Percentiles rank a stretch among this genome's conserved stretches.
These are phyloP conservation scores for Globisporangium uncinulatum DNA, from an alignment of 352 stramenopile species.

Conservation along the genomic window DNA sequence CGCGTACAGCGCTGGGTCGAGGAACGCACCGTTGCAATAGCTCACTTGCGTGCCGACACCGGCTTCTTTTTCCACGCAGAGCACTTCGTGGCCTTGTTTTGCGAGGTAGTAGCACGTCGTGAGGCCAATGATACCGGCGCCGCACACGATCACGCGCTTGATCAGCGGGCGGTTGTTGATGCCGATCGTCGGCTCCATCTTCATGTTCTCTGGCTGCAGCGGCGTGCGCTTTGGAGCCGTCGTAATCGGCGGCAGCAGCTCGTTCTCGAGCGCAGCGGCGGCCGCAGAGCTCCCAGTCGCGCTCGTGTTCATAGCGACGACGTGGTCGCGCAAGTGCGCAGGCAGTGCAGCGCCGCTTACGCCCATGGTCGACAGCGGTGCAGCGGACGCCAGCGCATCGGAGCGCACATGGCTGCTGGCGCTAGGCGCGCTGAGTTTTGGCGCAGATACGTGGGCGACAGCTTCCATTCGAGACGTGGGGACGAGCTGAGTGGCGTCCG, in stretches of 20 bases:
- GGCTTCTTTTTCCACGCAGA: constrained; percentile 83
- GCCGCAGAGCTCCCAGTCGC: neutral
- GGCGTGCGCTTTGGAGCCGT: constrained; percentile 53
- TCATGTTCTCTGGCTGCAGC: constrained; percentile 54
- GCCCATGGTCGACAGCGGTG: neutral
- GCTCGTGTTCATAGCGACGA: constrained; percentile 24
- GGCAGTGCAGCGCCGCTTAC: constrained; percentile 39
- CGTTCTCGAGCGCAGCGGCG: constrained; percentile 23
- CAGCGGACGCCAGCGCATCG: neutral
- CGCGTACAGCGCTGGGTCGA: constrained; percentile 77
- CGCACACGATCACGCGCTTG: constrained; percentile 84
- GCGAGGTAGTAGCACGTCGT: constrained; percentile 84
- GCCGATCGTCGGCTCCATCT: constrained; percentile 57
- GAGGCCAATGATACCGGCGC: constrained; percentile 78
- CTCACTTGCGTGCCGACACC: constrained; percentile 74
- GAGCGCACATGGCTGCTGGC: constrained; percentile 2
- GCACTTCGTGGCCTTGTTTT: constrained; percentile 80
- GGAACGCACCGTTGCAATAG: constrained; percentile 76
- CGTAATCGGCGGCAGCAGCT: constrained; percentile 56
- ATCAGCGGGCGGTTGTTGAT: constrained; percentile 45
- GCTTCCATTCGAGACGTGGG: neutral
- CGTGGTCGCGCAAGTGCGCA: constrained; percentile 51
- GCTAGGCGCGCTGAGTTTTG: constrained; percentile 8
- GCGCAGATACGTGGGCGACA: neutral
- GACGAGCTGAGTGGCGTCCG: neutral